Evolutionary conservation across 75 land plant species (phyloP).

Genomic region (Pseudotsuga menziesii): DNA sequence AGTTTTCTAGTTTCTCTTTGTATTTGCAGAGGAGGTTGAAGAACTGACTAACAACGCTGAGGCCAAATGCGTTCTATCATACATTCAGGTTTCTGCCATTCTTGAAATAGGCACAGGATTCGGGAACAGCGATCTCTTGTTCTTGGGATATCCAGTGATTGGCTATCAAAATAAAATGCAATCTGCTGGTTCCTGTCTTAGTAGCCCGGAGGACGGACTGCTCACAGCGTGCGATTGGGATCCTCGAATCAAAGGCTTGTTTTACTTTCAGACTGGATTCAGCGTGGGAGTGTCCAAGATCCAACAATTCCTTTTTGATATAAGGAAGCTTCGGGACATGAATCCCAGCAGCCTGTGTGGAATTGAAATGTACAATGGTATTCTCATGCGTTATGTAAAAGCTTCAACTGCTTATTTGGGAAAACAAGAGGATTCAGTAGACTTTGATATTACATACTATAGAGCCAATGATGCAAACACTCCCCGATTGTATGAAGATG

Average conservation of each 20-base stretch:
- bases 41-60: background rate
- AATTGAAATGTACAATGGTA: constrained; percentile 50
- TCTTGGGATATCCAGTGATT: constrained; percentile 66
- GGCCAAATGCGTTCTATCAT: background rate
- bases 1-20: too few species aligned
- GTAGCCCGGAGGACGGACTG: constrained; percentile 10
- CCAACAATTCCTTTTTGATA: constrained; percentile 44
- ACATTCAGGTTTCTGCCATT: background rate
- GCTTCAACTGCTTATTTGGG: constrained; percentile 57
- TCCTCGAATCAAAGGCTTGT: constrained; percentile 52
- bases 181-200: constrained; percentile 53
- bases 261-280: constrained; percentile 53
- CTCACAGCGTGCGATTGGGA: constrained; percentile 53
- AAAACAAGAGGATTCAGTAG: constrained; percentile 52
- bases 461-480: constrained; percentile 35
- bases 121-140: constrained; percentile 28
- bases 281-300: constrained; percentile 33
- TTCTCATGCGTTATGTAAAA: constrained; percentile 49
- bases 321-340: constrained; percentile 41
- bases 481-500: constrained; percentile 56
- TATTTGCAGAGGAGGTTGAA: background rate
- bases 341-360: constrained; percentile 50
- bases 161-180: constrained; percentile 60
- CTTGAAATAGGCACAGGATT: background rate
- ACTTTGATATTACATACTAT: constrained; percentile 57